phyloP scores from a whole-genome alignment of 2,329 filamentous ascomycete genomes.

The Calonectria henricotiae region DNA sequence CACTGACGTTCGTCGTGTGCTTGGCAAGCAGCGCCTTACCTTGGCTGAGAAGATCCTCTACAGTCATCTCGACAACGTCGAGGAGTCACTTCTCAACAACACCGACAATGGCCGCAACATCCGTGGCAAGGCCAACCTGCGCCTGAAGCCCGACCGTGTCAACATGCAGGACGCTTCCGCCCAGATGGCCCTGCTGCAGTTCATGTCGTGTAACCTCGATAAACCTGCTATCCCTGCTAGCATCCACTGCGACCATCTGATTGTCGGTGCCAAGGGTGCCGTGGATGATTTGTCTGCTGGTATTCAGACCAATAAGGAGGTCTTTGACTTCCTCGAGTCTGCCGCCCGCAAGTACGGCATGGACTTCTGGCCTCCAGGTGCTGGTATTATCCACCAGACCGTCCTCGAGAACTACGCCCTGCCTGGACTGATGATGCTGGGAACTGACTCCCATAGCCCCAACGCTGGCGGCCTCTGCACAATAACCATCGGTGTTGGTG shows the following conservation, averaged over 20 bases:
- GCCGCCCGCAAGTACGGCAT: conserved; percentile 93
- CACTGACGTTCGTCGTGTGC: conserved; percentile 80
- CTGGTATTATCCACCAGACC: conserved; percentile 97
- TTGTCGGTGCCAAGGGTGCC: conserved; percentile 93
- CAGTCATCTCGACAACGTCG: conserved; percentile 90
- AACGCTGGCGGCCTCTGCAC: conserved; percentile 96
- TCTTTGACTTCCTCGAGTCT: conserved; percentile 97
- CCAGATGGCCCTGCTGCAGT: conserved; percentile 98
- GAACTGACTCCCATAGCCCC: conserved; percentile 96
- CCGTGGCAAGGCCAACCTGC: conserved; percentile 91
- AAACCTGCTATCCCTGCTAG: conserved; percentile 94
- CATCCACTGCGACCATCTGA: conserved; percentile 99
- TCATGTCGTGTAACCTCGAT: conserved; percentile 96
- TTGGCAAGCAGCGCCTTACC: conserved; percentile 80
- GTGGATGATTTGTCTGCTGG: conserved; percentile 88
- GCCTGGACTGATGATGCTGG: conserved; percentile 99
- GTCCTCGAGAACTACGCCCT: conserved; percentile 98
- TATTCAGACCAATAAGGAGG: conserved; percentile 94
- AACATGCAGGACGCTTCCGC: conserved; percentile 99
- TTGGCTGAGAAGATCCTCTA: conserved; percentile 99
- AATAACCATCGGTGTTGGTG: conserved; percentile 96
- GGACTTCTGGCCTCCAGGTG: conserved; percentile 95
- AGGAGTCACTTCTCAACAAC: conserved; percentile 87
- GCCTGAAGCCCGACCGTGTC: conserved; percentile 96
- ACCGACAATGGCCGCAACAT: conserved; percentile 90